phyloP scores from a whole-genome alignment of 768 basidiomycete species.

The Lactarius psammicola region DNA sequence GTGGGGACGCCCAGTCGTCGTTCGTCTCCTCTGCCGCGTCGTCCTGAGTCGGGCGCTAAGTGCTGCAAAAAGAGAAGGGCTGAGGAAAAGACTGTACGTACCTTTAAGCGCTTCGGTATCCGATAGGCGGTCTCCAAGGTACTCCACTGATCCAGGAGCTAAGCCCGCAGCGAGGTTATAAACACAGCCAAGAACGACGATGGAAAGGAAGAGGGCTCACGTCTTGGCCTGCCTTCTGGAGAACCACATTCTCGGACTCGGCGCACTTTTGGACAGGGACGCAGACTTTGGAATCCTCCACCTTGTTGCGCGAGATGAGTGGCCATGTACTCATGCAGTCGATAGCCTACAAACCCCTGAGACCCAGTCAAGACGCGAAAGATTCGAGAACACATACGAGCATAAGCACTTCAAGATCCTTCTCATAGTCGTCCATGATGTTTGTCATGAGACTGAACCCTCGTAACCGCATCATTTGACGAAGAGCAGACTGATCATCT shows the following conservation, averaged over 20 bases:
- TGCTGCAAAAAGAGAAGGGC: not conserved
- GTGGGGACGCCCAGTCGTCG: conserved; percentile 5
- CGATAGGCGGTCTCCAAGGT: conserved; percentile 31
- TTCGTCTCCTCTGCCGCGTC: conserved; percentile 30
- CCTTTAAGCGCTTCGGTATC: conserved; percentile 41
- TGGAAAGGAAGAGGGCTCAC: conserved; percentile 38
- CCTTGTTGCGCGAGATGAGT: conserved; percentile 82
- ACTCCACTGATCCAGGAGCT: conserved; percentile 83
- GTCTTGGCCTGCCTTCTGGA: conserved; percentile 60
- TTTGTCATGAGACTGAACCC: conserved; percentile 92
- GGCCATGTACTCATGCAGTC: conserved; percentile 78
- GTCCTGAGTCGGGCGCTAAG: conserved; percentile 27
- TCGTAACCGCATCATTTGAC: conserved; percentile 87
- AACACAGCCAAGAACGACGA: not conserved
- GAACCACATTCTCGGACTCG: conserved; percentile 52
- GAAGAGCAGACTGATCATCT: conserved; percentile 69
- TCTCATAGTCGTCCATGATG: conserved; percentile 71
- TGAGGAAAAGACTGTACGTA: conserved; percentile 36
- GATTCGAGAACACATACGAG: conserved; percentile 50
- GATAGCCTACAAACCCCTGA: conserved; percentile 46
- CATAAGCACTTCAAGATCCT: conserved; percentile 67
- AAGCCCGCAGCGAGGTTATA: not conserved
- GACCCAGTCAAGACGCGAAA: not conserved
- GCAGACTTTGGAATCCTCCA: conserved; percentile 72
- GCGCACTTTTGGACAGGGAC: conserved; percentile 56